These are phyloP conservation scores for Cnidoscolus chayamansa DNA, from an alignment of 441 rosid species.

Conservation along the genomic window DNA sequence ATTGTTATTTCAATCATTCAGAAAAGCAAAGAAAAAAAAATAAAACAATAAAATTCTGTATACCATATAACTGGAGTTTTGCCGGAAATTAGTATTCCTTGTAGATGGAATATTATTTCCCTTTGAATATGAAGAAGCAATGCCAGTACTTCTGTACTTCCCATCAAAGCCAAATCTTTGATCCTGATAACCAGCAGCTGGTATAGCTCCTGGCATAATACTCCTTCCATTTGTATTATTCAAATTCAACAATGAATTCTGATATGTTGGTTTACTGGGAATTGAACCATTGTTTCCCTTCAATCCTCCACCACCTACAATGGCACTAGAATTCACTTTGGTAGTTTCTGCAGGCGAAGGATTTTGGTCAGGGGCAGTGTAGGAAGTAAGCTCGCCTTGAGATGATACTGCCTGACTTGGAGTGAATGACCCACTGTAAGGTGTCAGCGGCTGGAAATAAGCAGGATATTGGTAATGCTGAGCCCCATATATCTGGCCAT, in stretches of 20 bases:
- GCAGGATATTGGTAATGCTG: constrained; percentile 80
- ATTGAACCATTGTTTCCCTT: constrained; percentile 58
- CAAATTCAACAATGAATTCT: constrained; percentile 30
- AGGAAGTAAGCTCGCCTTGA: constrained; percentile 29
- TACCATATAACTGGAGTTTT: constrained; percentile 62
- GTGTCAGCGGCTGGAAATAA: constrained; percentile 54
- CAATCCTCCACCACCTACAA: constrained; percentile 28
- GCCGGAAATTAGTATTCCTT: constrained; percentile 56
- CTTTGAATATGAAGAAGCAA: constrained; percentile 42
- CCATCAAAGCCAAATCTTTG: constrained; percentile 49
- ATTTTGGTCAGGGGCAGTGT: constrained; percentile 50
- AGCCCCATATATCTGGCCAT: constrained; percentile 66
- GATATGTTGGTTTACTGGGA: constrained; percentile 50
- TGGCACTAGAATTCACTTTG: constrained; percentile 44
- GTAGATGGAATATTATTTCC: constrained; percentile 43
- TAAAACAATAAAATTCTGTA: not conserved
- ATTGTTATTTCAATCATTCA: too few relatives aligned
- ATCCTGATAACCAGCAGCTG: constrained; percentile 61
- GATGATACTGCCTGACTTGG: constrained; percentile 42
- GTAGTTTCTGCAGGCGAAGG: constrained; percentile 43
- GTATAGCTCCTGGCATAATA: constrained; percentile 39
- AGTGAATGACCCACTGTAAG: constrained; percentile 49
- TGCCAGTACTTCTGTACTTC: constrained; percentile 41
- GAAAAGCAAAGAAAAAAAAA: too few relatives aligned
- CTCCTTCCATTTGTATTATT: constrained; percentile 49